These are phyloP conservation scores for Stagonosporopsis tanaceti DNA, from an alignment of 2,329 filamentous ascomycete genomes.

Conservation along the genomic window DNA sequence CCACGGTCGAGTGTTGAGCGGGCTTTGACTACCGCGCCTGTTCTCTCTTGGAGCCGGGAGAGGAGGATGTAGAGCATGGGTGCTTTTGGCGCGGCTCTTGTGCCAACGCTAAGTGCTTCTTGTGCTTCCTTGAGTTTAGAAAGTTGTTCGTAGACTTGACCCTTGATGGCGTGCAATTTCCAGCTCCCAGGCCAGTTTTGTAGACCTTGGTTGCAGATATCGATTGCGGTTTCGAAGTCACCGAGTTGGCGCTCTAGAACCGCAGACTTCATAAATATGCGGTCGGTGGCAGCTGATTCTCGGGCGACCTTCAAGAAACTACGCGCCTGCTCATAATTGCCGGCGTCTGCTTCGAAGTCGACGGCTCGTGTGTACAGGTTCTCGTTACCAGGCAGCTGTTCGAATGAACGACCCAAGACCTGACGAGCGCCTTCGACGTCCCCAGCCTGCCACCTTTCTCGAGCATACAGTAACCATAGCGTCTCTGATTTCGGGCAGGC, in stretches of 20 bases:
- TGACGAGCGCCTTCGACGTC: constrained; percentile 85
- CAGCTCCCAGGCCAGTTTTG: constrained; percentile 83
- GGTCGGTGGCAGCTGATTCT: constrained; percentile 89
- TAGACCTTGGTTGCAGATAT: constrained; percentile 85
- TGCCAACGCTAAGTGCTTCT: constrained; percentile 88
- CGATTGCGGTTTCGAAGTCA: constrained; percentile 80
- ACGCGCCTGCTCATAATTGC: constrained; percentile 81
- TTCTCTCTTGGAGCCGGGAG: constrained; percentile 83
- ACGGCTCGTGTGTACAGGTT: constrained; percentile 98
- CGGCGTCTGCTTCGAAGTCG: constrained; percentile 91
- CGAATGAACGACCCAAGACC: constrained; percentile 88
- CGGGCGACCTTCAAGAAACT: constrained; percentile 83
- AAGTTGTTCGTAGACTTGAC: constrained; percentile 91
- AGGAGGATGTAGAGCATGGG: constrained; percentile 91
- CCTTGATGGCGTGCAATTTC: constrained; percentile 99
- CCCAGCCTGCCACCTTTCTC: constrained; percentile 91
- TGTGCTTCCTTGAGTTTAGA: constrained; percentile 83
- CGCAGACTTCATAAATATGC: constrained; percentile 96
- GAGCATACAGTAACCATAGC: constrained; percentile 94
- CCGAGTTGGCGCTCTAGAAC: constrained; percentile 89
- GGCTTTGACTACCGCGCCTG: constrained; percentile 86
- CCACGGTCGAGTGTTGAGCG: constrained; percentile 93
- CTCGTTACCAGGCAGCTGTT: constrained; percentile 95
- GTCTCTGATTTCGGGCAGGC: constrained; percentile 91
- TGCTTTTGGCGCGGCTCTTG: constrained; percentile 83